These are phyloP conservation scores for Apiospora sp. DNA, from an alignment of 2,329 filamentous ascomycete genomes.

Conservation along the genomic window DNA sequence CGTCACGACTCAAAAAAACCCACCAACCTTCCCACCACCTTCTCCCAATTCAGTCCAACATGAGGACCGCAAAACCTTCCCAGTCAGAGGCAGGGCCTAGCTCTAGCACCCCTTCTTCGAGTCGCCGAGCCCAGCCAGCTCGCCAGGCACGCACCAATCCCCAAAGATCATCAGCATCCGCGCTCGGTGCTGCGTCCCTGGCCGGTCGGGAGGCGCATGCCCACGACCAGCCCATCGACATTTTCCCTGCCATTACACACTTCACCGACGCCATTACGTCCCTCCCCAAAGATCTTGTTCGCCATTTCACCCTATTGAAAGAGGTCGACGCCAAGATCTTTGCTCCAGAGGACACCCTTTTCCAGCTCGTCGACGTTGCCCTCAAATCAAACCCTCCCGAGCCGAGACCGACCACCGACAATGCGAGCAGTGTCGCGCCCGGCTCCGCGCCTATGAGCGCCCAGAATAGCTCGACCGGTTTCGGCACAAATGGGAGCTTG, in stretches of 20 bases:
- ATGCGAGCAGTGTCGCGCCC: conserved; percentile 50
- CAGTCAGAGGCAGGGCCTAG: conserved; percentile 44
- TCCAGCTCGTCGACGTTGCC: conserved; percentile 75
- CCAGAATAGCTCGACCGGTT: conserved; percentile 57
- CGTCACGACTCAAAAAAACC: conserved; percentile 10
- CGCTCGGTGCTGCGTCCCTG: conserved; percentile 50
- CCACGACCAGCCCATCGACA: conserved; percentile 68
- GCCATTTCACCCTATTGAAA: conserved; percentile 94
- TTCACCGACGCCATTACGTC: conserved; percentile 94
- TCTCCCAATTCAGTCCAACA: conserved; percentile 40
- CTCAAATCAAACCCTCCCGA: conserved; percentile 59
- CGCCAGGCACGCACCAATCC: conserved; percentile 73
- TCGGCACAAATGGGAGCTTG: conserved; percentile 45
- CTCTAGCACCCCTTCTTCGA: conserved; percentile 51
- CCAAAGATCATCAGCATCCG: conserved; percentile 58
- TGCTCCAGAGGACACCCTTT: conserved; percentile 82
- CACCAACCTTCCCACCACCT: conserved; percentile 16
- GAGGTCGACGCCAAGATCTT: conserved; percentile 98
- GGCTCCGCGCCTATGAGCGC: conserved; percentile 57
- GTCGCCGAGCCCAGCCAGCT: conserved; percentile 68
- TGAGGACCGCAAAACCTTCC: conserved; percentile 64
- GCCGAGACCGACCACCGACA: conserved; percentile 53
- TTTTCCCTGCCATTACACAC: conserved; percentile 72
- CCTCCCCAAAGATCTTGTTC: conserved; percentile 91
- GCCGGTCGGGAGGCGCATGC: conserved; percentile 53